Evolutionary conservation across 208 protist genomes (phyloP).

Genomic region (Trypanosoma conorhini): DNA sequence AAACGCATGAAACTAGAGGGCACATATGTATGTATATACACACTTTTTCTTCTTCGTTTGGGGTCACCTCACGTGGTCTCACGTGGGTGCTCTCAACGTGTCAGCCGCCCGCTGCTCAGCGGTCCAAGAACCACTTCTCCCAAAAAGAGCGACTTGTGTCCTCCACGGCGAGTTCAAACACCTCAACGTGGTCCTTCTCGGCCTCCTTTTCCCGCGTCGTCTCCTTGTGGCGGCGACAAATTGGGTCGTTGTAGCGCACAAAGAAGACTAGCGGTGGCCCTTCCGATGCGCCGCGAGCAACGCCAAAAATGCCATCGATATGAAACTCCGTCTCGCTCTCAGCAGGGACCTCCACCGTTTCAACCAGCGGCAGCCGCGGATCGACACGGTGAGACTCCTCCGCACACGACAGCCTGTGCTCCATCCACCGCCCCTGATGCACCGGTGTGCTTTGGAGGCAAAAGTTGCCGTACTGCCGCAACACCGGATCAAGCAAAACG

Average conservation of each 20-base stretch:
- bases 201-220: slow-evolving; percentile 57
- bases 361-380: slow-evolving; percentile 41
- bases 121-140: slow-evolving; percentile 78
- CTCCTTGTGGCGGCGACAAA: slow-evolving; percentile 70
- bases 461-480: slow-evolving; percentile 67
- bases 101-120: slow-evolving; percentile 25
- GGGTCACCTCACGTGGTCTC: background rate
- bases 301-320: slow-evolving; percentile 33
- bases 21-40: slow-evolving; percentile 2
- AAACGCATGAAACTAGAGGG: background rate
- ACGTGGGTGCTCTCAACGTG: background rate
- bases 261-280: slow-evolving; percentile 25
- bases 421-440: slow-evolving; percentile 62
- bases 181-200: slow-evolving; percentile 60
- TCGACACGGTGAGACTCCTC: slow-evolving; percentile 70
- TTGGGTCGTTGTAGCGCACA: slow-evolving; percentile 68
- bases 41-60: background rate
- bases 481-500: slow-evolving; percentile 49
- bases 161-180: slow-evolving; percentile 76
- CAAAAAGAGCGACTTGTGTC: slow-evolving; percentile 51
- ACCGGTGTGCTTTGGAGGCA: slow-evolving; percentile 38
- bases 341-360: slow-evolving; percentile 40
- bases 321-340: background rate
- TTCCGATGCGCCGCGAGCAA: background rate
- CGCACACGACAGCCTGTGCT: slow-evolving; percentile 59